phyloP scores from a whole-genome alignment of 495 filamentous ascomycete genomes.

The Penicillium samsonianum region DNA sequence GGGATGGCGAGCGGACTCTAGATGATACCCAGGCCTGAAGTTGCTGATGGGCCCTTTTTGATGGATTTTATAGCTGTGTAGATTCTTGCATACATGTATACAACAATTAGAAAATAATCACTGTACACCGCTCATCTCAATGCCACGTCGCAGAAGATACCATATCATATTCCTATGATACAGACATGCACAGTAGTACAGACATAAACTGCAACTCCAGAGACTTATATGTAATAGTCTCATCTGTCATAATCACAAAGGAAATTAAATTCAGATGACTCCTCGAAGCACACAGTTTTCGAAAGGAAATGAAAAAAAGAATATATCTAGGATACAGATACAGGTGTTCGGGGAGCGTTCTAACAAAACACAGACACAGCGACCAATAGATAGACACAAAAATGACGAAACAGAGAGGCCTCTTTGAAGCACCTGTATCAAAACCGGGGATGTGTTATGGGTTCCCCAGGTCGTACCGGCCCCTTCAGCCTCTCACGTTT shows the following conservation, averaged over 20 bases:
- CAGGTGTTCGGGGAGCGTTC: conserved; percentile 47
- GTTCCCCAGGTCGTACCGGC: conserved; percentile 33
- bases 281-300: conserved; percentile 46
- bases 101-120: background rate
- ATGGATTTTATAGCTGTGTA: background rate
- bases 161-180: background rate
- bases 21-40: conserved; percentile 26
- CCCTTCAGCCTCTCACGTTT: conserved; percentile 37
- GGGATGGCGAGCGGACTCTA: conserved; percentile 83
- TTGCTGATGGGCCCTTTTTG: background rate
- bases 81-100: conserved; percentile 3
- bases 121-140: background rate
- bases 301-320: conserved; percentile 43
- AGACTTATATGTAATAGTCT: background rate
- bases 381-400: conserved; percentile 38
- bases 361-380: conserved; percentile 46
- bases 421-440: conserved; percentile 27
- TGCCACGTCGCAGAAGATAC: background rate
- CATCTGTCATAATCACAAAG: conserved; percentile 37
- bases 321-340: conserved; percentile 55
- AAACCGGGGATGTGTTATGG: conserved; percentile 30
- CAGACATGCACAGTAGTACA: background rate
- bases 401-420: conserved; percentile 32
- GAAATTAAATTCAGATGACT: conserved; percentile 44
- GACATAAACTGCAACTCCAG: background rate